Evolutionary conservation across 495 filamentous ascomycete genomes (phyloP), one percentile per base, ranked within the genome.

Genomic region (Diplogelasinospora grovesii): DNA sequence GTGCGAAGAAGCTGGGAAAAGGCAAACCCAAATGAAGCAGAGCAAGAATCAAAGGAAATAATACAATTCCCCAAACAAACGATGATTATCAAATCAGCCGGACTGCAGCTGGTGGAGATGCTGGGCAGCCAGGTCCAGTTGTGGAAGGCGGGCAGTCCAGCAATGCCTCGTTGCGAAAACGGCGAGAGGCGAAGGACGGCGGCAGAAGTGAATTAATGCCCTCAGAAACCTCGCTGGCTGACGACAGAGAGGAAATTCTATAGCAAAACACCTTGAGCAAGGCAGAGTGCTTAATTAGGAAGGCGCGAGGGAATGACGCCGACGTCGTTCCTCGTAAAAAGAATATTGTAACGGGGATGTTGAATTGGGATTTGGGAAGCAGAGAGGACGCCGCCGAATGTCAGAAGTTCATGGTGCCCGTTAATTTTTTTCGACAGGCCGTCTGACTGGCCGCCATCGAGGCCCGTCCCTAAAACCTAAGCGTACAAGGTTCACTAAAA

Each of bases 131-230:
- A 32, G 29, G 14, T 32, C 27, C 19, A 32, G 29, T 14, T 18
- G 14, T 32, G 29, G 29, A 32, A 32, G 18, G 28, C 39, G 37
- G 33, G n/a, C n/a, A n/a, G n/a, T n/a, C n/a, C n/a, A n/a, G n/a
- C n/a, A n/a, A n/a, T n/a, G n/a, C 26, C 33, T 28, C 18, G 29
- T 36, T 27, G 22, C 35, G 32, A 25, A 41, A 45, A 29, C 41
- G 35, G 31, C 39, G 13, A 41, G 39, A 36, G 18, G 25, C 19
- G 24, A 44, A 43, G 47, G 43, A 20, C 8, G 36, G 35, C 28
- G 26, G 27, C 41, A 42, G 45, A 48, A 43, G 46, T 46, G 49
- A 52, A 41, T 48, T 43, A 37, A 39, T 45, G 52, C 38, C 29
- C 42, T 37, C 41, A 32, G 31, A 36, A 43, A 41, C 39, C 39